Percentiles rank a stretch among this genome's conserved stretches.
These are phyloP conservation scores for Mercurialis annua DNA, from an alignment of 345 rosid genomes.

Conservation along the genomic window DNA sequence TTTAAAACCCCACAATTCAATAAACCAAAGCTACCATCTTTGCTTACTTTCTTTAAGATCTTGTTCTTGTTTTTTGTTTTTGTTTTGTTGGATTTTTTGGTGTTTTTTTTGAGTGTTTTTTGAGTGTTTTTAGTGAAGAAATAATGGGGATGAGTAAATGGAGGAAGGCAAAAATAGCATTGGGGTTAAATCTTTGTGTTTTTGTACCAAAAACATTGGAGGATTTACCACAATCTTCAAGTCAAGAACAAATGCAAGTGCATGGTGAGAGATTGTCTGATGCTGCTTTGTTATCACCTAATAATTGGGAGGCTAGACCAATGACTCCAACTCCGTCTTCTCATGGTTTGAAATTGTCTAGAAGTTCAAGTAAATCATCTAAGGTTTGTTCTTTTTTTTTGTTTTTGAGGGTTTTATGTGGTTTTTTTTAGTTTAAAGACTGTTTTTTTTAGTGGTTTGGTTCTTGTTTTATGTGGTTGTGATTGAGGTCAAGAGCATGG, in stretches of 20 bases:
- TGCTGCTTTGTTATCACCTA: conserved; percentile 79
- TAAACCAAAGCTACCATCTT: conserved; percentile 19
- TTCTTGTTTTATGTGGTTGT: not conserved
- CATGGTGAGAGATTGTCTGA: conserved; percentile 76
- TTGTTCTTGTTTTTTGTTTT: conserved; percentile 15
- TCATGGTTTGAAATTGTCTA: conserved; percentile 58
- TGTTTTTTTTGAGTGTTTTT: conserved; percentile 17
- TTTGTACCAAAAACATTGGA: conserved; percentile 29
- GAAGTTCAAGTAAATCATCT: conserved; percentile 74
- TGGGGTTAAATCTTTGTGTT: conserved; percentile 29
- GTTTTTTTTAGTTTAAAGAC: not conserved
- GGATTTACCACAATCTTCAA: conserved; percentile 10
- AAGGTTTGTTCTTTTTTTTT: conserved; percentile 51
- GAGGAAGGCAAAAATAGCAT: conserved; percentile 33
- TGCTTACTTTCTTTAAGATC: conserved; percentile 29
- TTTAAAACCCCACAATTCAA: conserved; percentile 1
- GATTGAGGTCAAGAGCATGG: conserved; percentile 1
- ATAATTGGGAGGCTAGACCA: conserved; percentile 55
- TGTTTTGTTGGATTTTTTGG: conserved; percentile 7
- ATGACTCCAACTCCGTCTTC: conserved; percentile 84
- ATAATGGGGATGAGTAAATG: conserved; percentile 30
- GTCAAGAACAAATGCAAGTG: conserved; percentile 15
- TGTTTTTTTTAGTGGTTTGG: not conserved
- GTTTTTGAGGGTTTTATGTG: conserved; percentile 8
- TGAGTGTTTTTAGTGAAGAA: conserved; percentile 5